Evolutionary conservation across 2,329 filamentous ascomycete genomes (phyloP), one percentile per base, ranked within the genome.

Genomic region (Aspergillus fumigatiaffinis): DNA sequence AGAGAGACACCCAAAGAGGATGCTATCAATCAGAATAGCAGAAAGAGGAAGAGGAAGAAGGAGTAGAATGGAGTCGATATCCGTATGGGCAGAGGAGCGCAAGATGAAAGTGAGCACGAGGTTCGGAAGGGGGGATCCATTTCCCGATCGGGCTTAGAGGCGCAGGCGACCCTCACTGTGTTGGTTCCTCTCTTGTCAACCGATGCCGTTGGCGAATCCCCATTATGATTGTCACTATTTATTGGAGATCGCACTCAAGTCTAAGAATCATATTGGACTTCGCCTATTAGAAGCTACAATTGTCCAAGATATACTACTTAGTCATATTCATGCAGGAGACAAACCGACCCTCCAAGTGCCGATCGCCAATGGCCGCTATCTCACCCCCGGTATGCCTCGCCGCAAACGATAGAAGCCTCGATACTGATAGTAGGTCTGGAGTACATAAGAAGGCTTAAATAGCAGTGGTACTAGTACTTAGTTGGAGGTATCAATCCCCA

Each of bases 71-170:
- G 52, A 61, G n/a, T 52, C 59, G 10, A 47, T 47, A 47, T 47
- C 44, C 4, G 44, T 47, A 56, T 57, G 64, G 54, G 60, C 60
- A 60, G 62, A 64, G 60, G 53, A 56, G 57, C 57, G 59, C 57
- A 57, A 61, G 63, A 58, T 56, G 41, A 58, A 64, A 64, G 65
- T 62, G 64, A 65, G 60, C 65, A 69, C 66, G 66, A 69, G 62
- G 64, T 68, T 62, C 55, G 58, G 60, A 56, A 62, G 60, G 59
- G 59, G 57, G 59, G 47, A 55, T 62, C 53, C 52, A 57, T 60
- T 66, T 50, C 65, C 64, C 35, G 26, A 57, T 66, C 53, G 52
- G 63, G 65, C 44, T 51, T 68, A 68, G 65, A 25, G 53, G 53
- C 35, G 21, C 42, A 47, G 52, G 38, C 50, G 61, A 66, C 60